Evolutionary conservation across 345 rosid species (phyloP), one percentile per base, ranked within the genome.

Genomic region (Moricandia moricandioides): DNA sequence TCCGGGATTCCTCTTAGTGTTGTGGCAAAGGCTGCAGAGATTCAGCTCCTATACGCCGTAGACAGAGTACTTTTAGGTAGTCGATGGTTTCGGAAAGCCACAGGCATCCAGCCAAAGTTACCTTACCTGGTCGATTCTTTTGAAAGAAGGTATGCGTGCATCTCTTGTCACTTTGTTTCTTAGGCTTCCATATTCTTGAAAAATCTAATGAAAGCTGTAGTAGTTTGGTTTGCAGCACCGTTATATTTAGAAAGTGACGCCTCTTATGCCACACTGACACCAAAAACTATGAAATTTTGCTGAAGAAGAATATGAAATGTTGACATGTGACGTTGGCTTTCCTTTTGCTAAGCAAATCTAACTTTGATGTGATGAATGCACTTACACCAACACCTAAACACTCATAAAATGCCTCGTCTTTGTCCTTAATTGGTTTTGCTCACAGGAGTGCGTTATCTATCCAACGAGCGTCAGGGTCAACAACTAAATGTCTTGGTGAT

Each of bases 11-110:
- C 97, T 35, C 76, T 90, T 75, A 92, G 87, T 82, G 90, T 92
- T 59, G 87, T 95, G 82, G 91, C 97, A 55, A 95, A 92, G 82
- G 99, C 93, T 83, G 99, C 96, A 69, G 97, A 89, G 79, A 86
- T 95, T 75, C 91, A 90, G 81, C 93, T 95, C 27, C 83, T 84
- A 40, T 83, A 92, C 77, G 89, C 92, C 4, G 88, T 95, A 21
- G 99, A 95, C 71, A 92, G 74, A 80, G 84, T 88, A 62, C 86
- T 95, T 35, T 71, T 95, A 35, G 97, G 99, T 56, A 89, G 90
- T 70, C 84, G 93, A 84, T 92, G 99, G 97, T 83, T 92, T 77
- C 89, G 97, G 47, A 95, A 90, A 84, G 92, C 89, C 33, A 84
- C 93, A 8, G 97, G 99, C 47, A 92, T 95, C 81, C 97, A 95